phyloP scores from a whole-genome alignment of 169 alveolate species.

The Plasmodium coatneyi region DNA sequence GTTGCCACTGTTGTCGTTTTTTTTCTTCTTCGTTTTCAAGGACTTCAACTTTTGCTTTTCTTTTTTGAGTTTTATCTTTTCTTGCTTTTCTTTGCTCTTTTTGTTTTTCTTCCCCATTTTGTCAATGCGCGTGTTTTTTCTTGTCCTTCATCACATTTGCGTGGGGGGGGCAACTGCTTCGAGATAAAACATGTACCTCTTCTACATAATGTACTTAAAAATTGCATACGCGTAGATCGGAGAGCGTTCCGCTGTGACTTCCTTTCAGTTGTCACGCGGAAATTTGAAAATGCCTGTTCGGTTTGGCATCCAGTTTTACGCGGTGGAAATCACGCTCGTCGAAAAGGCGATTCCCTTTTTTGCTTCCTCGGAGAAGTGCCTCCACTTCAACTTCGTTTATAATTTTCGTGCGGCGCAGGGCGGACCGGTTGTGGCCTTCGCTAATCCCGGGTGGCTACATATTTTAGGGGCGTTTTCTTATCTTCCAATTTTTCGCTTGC shows the following conservation, averaged over 20 bases:
- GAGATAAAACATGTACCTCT: neutral
- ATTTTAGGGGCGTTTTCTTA: neutral
- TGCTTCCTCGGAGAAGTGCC: neutral
- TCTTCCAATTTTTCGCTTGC: neutral
- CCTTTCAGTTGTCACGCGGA: neutral
- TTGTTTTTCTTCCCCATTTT: constrained; percentile 68
- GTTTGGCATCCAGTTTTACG: neutral
- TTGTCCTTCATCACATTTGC: neutral
- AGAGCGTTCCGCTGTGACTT: neutral
- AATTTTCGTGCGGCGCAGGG: neutral
- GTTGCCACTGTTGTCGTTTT: constrained; percentile 30
- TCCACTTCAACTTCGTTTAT: neutral
- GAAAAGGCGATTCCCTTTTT: neutral
- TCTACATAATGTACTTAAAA: neutral
- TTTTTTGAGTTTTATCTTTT: constrained; percentile 49
- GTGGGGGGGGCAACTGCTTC: neutral
- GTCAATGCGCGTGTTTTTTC: neutral
- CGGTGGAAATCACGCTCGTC: neutral
- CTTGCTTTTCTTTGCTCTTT: constrained; percentile 71
- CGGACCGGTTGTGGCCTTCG: neutral
- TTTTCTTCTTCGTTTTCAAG: constrained; percentile 58
- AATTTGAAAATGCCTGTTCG: neutral
- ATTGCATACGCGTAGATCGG: neutral
- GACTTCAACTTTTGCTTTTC: constrained; percentile 73
- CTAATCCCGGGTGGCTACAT: neutral